phyloP scores from a whole-genome alignment of 1,284 basidiomycete genomes.

The Waitea zeae region DNA sequence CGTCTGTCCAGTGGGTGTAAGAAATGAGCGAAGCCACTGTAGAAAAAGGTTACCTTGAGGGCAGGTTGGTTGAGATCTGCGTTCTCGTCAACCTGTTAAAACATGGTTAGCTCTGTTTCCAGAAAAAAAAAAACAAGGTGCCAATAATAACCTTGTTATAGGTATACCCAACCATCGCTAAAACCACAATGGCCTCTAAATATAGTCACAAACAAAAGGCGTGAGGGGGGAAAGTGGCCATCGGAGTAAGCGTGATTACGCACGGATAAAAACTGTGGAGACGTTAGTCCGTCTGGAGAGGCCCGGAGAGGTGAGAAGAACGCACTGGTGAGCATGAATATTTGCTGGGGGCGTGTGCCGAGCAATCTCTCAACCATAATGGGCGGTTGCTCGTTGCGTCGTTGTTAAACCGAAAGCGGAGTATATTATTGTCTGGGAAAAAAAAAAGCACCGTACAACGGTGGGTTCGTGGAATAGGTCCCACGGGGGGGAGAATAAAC shows the following conservation, averaged over 20 bases:
- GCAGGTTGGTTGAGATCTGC: conserved; percentile 22
- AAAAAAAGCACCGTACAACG: neutral
- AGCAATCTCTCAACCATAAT: conserved; percentile 12
- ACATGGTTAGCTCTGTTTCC: neutral
- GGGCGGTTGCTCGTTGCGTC: no score
- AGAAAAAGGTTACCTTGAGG: conserved; percentile 30
- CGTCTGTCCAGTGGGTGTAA: conserved; percentile 27
- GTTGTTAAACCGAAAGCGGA: no score
- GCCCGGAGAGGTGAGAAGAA: neutral
- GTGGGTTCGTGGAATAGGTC: no score
- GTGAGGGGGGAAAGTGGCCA: neutral
- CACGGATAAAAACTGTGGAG: conserved; percentile 13
- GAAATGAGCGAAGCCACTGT: neutral
- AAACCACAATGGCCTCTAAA: conserved; percentile 30
- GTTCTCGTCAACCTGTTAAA: conserved; percentile 37
- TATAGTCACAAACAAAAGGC: no score
- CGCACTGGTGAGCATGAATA: conserved; percentile 10
- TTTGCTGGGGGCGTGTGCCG: conserved; percentile 11
- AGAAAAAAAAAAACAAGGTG: conserved; percentile 3
- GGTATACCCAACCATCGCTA: conserved; percentile 23
- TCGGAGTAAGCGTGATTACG: conserved; percentile 6
- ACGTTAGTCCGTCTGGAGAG: neutral
- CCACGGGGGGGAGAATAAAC: no score
- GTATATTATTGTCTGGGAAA: neutral
- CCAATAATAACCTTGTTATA: conserved; percentile 16